phyloP scores from a whole-genome alignment of 176 grass and related monocot species.

The Thalia dealbata region DNA sequence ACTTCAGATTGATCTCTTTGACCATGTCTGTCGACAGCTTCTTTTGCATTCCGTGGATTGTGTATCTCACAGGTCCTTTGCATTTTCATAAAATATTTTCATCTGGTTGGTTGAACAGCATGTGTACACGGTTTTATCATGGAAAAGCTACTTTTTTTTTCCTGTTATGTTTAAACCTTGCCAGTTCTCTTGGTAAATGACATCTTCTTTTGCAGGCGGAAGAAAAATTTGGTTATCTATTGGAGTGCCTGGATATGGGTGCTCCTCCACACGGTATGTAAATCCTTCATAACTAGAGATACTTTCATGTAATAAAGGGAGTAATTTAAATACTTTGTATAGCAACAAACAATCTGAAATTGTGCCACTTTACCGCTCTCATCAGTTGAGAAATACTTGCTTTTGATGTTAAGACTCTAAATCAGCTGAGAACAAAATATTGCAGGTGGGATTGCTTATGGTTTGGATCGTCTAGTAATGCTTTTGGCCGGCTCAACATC shows the following conservation, averaged over 20 bases:
- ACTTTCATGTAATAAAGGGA: no score
- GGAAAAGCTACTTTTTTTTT: background rate
- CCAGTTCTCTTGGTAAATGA: background rate
- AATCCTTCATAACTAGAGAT: background rate
- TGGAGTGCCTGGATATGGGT: conserved; percentile 89
- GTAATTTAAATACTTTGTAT: no score
- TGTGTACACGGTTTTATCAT: background rate
- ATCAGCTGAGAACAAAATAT: no score
- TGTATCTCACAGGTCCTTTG: no score
- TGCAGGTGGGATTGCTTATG: conserved; percentile 91
- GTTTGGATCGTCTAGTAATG: conserved; percentile 89
- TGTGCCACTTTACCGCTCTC: no score
- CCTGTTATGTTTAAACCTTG: background rate
- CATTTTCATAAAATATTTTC: no score
- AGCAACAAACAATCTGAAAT: no score
- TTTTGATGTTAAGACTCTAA: no score
- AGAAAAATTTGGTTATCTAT: conserved; percentile 93
- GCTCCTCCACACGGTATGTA: conserved; percentile 90
- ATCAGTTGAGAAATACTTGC: no score
- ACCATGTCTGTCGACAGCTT: no score
- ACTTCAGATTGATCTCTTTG: no score
- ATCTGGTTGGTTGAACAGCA: background rate
- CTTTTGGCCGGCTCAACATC: conserved; percentile 79
- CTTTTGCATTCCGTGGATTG: no score
- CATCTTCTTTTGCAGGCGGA: conserved; percentile 44